Evolutionary conservation across 1,284 basidiomycete genomes (phyloP), one percentile per base, ranked within the genome.

Genomic region (Sanghuangporus sanghuang): DNA sequence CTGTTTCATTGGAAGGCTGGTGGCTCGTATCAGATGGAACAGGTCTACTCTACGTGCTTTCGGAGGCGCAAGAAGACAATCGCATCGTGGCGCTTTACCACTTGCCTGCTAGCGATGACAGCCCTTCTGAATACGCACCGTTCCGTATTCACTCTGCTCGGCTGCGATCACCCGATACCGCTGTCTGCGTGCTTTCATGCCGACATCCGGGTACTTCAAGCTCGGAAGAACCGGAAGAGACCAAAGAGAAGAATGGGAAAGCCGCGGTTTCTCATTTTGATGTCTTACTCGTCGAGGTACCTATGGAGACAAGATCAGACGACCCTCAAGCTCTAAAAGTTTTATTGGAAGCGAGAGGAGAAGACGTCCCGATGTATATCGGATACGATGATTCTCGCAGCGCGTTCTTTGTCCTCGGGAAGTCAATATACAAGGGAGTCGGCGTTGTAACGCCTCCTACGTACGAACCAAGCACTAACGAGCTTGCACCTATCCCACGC

Each of bases 11-110:
- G 35, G 68, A 79, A 0, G 75, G 75, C 0, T 75, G 77, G 3
- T 82, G 86, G 69, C 78, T 89, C 40, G 79, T 91, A 49, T 82
- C 90, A 3, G 89, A 94, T 68, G 95, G 95, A 7, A 76, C 79
- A 61, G 92, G 92, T 6, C 73, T 78, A 12, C 73, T 96, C 35
- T 89, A 91, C 70, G 77, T 90, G 23, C 75, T 86, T 18, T 35
- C 18, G n/a, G 27, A 63, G 2, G 8, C 36, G 21, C 27, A 36
- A 39, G 71, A 72, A 60, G 62, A 69, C n/a, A 76, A 74, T 2
- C 59, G 46, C 2, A 64, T 74, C 4, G 81, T 81, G n/a, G 87
- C 83, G 8, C 75, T 76, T 21, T 90, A 85, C 71, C 82, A 84
- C 53, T 74, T 88, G 16, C 63, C 67, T 59, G 27, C 27, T 12